These are phyloP conservation scores for Actinidia chinensis DNA, from an alignment of 179 eudicot species.

Conservation along the genomic window DNA sequence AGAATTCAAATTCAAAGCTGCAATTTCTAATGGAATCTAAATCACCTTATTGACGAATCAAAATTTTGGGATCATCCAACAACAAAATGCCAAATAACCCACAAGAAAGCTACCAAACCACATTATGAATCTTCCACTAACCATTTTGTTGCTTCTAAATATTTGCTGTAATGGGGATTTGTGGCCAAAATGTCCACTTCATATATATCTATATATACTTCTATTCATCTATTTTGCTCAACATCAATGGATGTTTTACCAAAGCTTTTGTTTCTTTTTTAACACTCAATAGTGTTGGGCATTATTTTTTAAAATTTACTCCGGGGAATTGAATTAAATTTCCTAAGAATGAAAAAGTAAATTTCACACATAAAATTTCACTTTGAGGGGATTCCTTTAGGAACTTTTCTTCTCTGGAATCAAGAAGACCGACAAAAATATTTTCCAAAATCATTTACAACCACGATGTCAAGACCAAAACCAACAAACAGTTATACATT, in stretches of 20 bases:
- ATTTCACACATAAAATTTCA: neutral
- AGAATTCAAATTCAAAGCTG: neutral
- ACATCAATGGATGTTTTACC: neutral
- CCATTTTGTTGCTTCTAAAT: no score
- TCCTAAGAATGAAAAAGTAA: neutral
- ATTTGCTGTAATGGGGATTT: no score
- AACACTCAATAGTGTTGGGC: neutral
- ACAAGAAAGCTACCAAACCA: neutral
- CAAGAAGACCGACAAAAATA: neutral
- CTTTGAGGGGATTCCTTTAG: neutral
- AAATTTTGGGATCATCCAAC: neutral
- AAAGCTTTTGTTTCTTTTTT: neutral
- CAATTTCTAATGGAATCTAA: no score
- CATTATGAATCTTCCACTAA: neutral
- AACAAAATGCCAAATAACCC: neutral
- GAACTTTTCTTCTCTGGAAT: neutral
- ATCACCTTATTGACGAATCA: neutral
- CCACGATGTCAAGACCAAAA: no score
- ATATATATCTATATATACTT: neutral
- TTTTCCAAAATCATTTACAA: neutral
- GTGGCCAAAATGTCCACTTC: no score
- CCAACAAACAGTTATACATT: no score
- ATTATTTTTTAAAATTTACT: neutral
- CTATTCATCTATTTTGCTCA: neutral
- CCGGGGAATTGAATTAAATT: neutral